Evolutionary conservation across 2,329 filamentous ascomycete species (phyloP).

Genomic region (Bipolaris zeicola): DNA sequence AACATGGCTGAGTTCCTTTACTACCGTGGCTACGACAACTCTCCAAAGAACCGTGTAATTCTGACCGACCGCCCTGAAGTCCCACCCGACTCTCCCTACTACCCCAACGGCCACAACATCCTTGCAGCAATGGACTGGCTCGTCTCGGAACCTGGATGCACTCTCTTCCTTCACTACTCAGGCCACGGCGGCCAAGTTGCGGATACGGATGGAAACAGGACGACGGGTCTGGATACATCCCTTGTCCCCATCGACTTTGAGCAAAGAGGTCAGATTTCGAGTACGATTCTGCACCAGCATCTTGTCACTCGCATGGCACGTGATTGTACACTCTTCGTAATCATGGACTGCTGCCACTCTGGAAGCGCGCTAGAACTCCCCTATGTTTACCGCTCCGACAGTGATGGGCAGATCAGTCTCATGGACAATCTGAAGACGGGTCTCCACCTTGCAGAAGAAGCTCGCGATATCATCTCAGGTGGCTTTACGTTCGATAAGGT

Average conservation of each 20-base stretch:
- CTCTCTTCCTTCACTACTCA: slow-evolving; percentile 63
- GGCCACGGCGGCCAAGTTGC: slow-evolving; percentile 63
- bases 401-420: slow-evolving; percentile 61
- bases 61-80: slow-evolving; percentile 49
- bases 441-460: slow-evolving; percentile 56
- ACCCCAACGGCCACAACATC: slow-evolving; percentile 52
- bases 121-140: slow-evolving; percentile 64
- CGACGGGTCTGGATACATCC: slow-evolving; percentile 53
- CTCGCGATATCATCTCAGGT: slow-evolving; percentile 56
- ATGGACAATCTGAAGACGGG: slow-evolving; percentile 62
- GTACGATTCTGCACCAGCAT: slow-evolving; percentile 57
- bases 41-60: slow-evolving; percentile 52
- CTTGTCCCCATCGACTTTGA: slow-evolving; percentile 62
- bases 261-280: slow-evolving; percentile 59
- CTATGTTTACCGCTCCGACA: slow-evolving; percentile 62
- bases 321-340: slow-evolving; percentile 58
- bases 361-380: slow-evolving; percentile 65
- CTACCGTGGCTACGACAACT: slow-evolving; percentile 51
- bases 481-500: slow-evolving; percentile 58
- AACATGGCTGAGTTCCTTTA: slow-evolving; percentile 56
- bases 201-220: slow-evolving; percentile 50
- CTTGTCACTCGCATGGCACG: slow-evolving; percentile 60
- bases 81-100: slow-evolving; percentile 40
- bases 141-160: slow-evolving; percentile 58
- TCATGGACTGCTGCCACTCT: slow-evolving; percentile 68